phyloP scores from a whole-genome alignment of 225 moss, liverwort and hornwort species.

The Antitrichia curtipendula region DNA sequence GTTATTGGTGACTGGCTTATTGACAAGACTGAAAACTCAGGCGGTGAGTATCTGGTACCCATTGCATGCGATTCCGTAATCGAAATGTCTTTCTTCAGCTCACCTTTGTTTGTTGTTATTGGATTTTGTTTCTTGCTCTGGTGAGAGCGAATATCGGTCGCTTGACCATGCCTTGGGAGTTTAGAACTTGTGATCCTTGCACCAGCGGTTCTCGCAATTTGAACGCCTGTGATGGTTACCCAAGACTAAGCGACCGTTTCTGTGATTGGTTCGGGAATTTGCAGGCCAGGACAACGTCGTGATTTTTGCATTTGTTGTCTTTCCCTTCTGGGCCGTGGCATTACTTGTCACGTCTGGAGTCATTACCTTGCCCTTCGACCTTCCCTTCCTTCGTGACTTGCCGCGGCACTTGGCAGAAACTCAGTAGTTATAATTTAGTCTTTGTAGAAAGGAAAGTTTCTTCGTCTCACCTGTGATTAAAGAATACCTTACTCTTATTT shows the following conservation, averaged over 20 bases:
- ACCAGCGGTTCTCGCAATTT: not conserved
- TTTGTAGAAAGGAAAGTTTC: not conserved
- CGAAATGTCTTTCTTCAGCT: not conserved
- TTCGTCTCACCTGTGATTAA: not conserved
- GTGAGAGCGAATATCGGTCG: not conserved
- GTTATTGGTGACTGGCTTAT: conserved; percentile 33
- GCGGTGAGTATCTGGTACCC: conserved; percentile 11
- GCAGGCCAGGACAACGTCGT: conserved; percentile 45
- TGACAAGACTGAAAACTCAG: conserved; percentile 33
- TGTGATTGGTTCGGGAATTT: not conserved
- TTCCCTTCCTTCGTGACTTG: conserved; percentile 25
- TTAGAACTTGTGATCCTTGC: not conserved
- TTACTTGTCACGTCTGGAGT: conserved; percentile 33
- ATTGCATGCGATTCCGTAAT: not conserved
- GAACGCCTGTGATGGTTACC: not conserved
- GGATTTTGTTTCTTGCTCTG: not conserved
- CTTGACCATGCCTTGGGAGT: not conserved
- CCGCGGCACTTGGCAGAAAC: conserved; percentile 9
- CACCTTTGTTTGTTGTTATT: not conserved
- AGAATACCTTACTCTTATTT: not conserved
- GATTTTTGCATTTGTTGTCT: conserved; percentile 12
- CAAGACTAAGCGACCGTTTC: not conserved
- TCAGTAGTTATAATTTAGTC: not conserved
- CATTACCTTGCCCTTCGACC: conserved; percentile 24
- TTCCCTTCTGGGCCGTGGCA: conserved; percentile 26